Conservation (phyloP, 2,329 filamentous ascomycete species). For the Epichloe hybrida region DNA sequence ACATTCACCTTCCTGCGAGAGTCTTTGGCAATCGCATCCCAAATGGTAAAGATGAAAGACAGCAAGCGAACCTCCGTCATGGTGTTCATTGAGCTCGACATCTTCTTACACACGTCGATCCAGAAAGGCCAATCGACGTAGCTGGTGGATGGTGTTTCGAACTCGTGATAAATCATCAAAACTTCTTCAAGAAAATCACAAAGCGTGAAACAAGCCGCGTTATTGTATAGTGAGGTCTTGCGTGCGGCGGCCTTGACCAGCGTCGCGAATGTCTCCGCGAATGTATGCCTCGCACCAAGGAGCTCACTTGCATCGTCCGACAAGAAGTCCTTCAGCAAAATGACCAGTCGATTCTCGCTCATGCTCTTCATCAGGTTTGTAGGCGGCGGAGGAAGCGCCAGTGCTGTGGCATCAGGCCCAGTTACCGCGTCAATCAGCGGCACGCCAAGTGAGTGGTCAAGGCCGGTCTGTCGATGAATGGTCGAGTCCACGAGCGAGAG, state of each 20-base stretch:
- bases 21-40: conserved; percentile 57
- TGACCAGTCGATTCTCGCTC: conserved; percentile 77
- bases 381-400: conserved; percentile 48
- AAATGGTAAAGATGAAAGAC: conserved; percentile 67
- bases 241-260: conserved; percentile 63
- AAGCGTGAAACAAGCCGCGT: conserved; percentile 74
- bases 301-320: conserved; percentile 29
- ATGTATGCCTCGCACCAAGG: conserved; percentile 45
- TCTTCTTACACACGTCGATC: conserved; percentile 65
- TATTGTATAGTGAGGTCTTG: conserved; percentile 67
- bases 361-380: conserved; percentile 63
- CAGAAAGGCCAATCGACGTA: conserved; percentile 73
- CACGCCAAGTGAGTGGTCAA: conserved; percentile 30
- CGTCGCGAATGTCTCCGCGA: conserved; percentile 60
- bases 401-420: conserved; percentile 51
- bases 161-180: conserved; percentile 45
- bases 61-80: conserved; percentile 80
- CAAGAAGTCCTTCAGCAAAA: conserved; percentile 70
- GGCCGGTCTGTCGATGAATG: conserved; percentile 57
- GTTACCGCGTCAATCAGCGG: conserved; percentile 31
- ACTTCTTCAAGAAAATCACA: conserved; percentile 84
- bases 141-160: conserved; percentile 27
- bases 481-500: conserved; percentile 69
- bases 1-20: conserved; percentile 54
- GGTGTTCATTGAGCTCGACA: conserved; percentile 73